Evolutionary conservation across 345 rosid genomes (phyloP).

Genomic region (Dovyalis caffra): DNA sequence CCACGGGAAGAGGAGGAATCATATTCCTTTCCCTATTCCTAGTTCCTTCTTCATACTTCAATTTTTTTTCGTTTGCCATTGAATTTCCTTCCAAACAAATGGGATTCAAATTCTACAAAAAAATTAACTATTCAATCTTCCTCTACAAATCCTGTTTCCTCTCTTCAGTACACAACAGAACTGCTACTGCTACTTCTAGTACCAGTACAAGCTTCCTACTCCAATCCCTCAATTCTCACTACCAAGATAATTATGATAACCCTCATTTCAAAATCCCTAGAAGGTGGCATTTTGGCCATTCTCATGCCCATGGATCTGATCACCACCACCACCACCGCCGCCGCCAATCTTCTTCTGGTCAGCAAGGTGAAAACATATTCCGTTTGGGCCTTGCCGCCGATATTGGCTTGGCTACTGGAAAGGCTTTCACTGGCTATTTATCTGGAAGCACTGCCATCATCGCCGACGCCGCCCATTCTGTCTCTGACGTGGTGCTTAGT

Average conservation of each 20-base stretch:
- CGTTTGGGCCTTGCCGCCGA: conserved; percentile 73
- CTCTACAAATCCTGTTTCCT: conserved; percentile 35
- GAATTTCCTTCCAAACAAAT: neutral
- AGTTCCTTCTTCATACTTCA: too few species aligned
- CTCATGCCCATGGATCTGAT: conserved; percentile 36
- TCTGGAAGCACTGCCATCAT: conserved; percentile 67
- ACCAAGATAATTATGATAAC: conserved; percentile 7
- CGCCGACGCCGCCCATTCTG: conserved; percentile 74
- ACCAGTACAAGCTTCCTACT: conserved; percentile 1
- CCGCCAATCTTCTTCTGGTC: conserved; percentile 20
- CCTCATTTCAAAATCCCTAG: conserved; percentile 32
- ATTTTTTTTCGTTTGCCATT: too few species aligned
- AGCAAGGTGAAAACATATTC: conserved; percentile 69
- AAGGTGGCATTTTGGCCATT: conserved; percentile 74
- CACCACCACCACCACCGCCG: conserved; percentile 22
- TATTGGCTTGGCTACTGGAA: conserved; percentile 52
- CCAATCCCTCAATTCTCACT: conserved; percentile 26
- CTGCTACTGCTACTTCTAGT: neutral
- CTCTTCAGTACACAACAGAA: conserved; percentile 23
- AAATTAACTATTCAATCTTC: conserved; percentile 1
- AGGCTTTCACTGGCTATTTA: conserved; percentile 59
- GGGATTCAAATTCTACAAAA: neutral
- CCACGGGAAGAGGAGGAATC: too few species aligned
- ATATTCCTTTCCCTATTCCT: too few species aligned
- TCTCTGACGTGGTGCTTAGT: conserved; percentile 77